Evolutionary conservation across 139 green algal genomes (phyloP), one percentile per base, ranked within the genome.

Genomic region (Tetradesmus lagerheimii): DNA sequence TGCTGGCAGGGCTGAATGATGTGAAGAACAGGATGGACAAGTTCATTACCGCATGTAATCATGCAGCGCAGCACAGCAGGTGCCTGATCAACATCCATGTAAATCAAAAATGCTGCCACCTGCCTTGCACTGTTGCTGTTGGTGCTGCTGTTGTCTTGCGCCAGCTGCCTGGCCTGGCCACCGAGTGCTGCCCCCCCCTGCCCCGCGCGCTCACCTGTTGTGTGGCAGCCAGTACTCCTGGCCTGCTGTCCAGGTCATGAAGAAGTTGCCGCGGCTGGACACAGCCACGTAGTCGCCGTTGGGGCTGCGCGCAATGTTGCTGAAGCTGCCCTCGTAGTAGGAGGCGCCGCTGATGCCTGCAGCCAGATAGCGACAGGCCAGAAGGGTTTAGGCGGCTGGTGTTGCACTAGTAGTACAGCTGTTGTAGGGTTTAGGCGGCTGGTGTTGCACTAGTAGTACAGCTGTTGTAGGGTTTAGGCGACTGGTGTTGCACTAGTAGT

Each of bases 261-360:
- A 99, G 93, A 99, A 99, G 97, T 99, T 99, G 80, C 98, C 98
- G 53, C 98, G 95, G 2, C 95, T 98, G 66, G 91, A 97, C 23
- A 99, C 97, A 25, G 96, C 98, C 18, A 99, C 96, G 86, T 99
- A 99, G 85, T 97, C 91, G 62, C 98, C 98, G 0, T 92, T 79
- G 23, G 71, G 35, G 85, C 91, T 96, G 82, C 98, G 95, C 11
- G 94, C 86, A 16, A 99, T 92, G 93, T 97, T 99, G 90, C 94
- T 96, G 92, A 99, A 99, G 89, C 87, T 97, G 89, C 98, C 98
- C 90, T 99, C 98, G 93, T 99, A 99, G 94, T 99, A 99, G 4
- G 95, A 98, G 14, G 98, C 98, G 20, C 98, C 98, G 82, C 91
- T 97, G 93, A 99, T 99, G 89, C 98, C 98, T 94, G 94, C 15